Conservation (phyloP, 2,329 filamentous ascomycete genomes). For the Pseudocercospora fijiensis region DNA sequence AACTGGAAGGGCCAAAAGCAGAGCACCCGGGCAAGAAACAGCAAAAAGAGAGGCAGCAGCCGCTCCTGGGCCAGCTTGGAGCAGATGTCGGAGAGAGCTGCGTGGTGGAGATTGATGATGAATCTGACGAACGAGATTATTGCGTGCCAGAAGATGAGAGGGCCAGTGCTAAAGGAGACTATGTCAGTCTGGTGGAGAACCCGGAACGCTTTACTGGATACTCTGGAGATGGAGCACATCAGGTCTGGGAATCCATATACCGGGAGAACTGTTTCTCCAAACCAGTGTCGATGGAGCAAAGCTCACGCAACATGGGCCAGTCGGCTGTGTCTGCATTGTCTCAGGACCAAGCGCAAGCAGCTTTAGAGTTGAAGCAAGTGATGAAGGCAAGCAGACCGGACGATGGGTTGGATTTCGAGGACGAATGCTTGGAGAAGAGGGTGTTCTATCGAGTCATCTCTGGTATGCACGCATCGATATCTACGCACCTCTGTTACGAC, state of each 20-base stretch:
- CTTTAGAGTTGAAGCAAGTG: constrained; percentile 61
- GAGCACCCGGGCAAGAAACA: constrained; percentile 76
- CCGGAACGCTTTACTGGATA: constrained; percentile 96
- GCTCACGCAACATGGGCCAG: constrained; percentile 25
- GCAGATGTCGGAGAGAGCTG: constrained; percentile 91
- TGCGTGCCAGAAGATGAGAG: constrained; percentile 95
- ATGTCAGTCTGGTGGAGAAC: constrained; percentile 90
- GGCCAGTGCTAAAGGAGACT: constrained; percentile 82
- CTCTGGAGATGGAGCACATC: constrained; percentile 74
- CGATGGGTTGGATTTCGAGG: constrained; percentile 72
- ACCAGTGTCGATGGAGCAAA: constrained; percentile 34
- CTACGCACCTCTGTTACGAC: constrained; percentile 92
- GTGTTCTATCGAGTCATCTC: constrained; percentile 95
- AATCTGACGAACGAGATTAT: constrained; percentile 95
- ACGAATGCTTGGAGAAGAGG: constrained; percentile 96
- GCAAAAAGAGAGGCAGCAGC: constrained; percentile 69
- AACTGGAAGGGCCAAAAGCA: constrained; percentile 87
- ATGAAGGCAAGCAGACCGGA: constrained; percentile 61
- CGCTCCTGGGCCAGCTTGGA: constrained; percentile 78
- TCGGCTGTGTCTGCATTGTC: constrained; percentile 41
- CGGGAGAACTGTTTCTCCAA: constrained; percentile 88
- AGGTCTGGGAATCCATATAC: constrained; percentile 97
- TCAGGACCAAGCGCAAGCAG: constrained; percentile 53
- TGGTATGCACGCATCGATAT: constrained; percentile 98
- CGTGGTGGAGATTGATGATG: constrained; percentile 94